Evolutionary conservation across 192 early-diverging fungal species (phyloP).

Genomic region (Rhizophlyctis rosea): DNA sequence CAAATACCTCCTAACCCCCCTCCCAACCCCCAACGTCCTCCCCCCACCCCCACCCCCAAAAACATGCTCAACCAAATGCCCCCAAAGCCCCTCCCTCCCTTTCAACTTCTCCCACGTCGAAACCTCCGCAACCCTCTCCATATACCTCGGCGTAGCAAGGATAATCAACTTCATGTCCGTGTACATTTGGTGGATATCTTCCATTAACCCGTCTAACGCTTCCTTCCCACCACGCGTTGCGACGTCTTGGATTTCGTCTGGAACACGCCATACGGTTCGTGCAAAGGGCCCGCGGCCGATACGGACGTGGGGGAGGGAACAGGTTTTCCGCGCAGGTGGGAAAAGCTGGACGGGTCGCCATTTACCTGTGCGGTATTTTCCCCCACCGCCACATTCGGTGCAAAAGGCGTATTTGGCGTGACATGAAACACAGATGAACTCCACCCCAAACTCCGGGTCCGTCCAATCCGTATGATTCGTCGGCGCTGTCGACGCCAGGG

Average conservation of each 20-base stretch:
- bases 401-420: conserved; percentile 30
- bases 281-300: conserved; percentile 7
- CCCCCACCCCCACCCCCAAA: too few species aligned
- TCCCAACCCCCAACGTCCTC: too few species aligned
- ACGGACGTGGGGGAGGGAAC: conserved; percentile 10
- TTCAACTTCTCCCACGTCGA: conserved; percentile 5
- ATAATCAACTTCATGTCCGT: background rate
- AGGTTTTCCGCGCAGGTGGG: conserved; percentile 2
- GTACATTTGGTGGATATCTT: background rate
- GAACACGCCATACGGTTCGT: background rate
- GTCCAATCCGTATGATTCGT: conserved; percentile 4
- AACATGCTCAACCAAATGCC: background rate
- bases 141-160: conserved; percentile 8
- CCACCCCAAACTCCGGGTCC: background rate
- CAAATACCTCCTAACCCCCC: too few species aligned
- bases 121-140: conserved; percentile 4
- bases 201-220: background rate
- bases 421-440: conserved; percentile 14
- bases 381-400: conserved; percentile 36
- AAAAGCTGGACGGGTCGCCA: conserved; percentile 23
- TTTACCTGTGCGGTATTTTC: conserved; percentile 35
- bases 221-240: background rate
- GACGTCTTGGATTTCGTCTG: background rate
- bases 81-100: background rate
- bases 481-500: background rate